Evolutionary conservation across 2,329 filamentous ascomycete genomes (phyloP), one percentile per base, ranked within the genome.

Genomic region (Chaetomium globosum): DNA sequence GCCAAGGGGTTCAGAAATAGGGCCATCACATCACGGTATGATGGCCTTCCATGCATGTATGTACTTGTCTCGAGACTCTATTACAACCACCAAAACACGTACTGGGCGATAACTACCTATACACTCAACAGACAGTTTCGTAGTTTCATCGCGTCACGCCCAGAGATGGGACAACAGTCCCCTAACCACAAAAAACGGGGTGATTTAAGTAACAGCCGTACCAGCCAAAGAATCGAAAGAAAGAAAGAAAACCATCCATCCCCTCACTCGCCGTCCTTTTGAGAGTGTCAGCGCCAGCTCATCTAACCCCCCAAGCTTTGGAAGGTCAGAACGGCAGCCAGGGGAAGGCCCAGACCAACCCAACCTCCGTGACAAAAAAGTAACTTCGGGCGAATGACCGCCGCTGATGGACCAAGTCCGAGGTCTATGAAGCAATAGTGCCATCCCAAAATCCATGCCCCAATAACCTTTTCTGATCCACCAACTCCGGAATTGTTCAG

Each of bases 151-250:
- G 49, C 16, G 12, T 7, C 23, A 1, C 19, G 16, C 36, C 10
- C 49, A 46, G 13, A 51, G 46, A 21, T 16, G 16, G 30, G 9
- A 26, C 39, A 26, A n/a, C 28, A 6, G 10, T 26, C 13, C 48
- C 13, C 39, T 61, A 46, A 43, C 33, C 46, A 43, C 16, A 49
- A 26, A 61, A 52, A 61, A 13, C 1, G 39, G 28, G 39, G 23
- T 46, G 28, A 56, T 10, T n/a, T 26, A 46, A 46, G 46, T 52
- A 60, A 60, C 33, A 60, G 12, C 43, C 51, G 39, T 16, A 51
- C 62, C 56, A 48, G 30, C 10, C 13, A 26, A 54, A 49, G 52
- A 62, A 52, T 16, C 31, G 49, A 62, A 36, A 21, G n/a, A n/a
- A 26, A 26, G 26, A 49, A 28, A 3, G 6, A 62, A 49, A 49